Evolutionary conservation across 345 rosid genomes (phyloP).

Genomic region (Noccaea caerulescens): DNA sequence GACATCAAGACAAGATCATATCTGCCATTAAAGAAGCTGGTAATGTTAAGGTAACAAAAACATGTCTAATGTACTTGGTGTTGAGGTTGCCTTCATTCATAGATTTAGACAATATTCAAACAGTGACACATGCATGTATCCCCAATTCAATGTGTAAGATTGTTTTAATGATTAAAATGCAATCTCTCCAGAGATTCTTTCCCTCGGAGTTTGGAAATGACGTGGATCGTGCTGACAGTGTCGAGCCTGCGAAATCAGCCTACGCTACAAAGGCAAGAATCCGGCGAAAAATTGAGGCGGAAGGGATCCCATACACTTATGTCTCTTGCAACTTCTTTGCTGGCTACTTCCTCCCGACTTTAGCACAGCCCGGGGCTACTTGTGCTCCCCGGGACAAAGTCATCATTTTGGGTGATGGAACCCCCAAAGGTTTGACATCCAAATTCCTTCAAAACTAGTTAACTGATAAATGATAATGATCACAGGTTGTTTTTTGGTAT

Average conservation of each 20-base stretch:
- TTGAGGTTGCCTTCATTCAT: too few species aligned
- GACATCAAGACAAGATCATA: constrained; percentile 55
- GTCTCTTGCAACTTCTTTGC: constrained; percentile 57
- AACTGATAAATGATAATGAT: too few species aligned
- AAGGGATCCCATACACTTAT: constrained; percentile 54
- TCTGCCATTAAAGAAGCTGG: constrained; percentile 72
- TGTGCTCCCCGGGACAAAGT: constrained; percentile 57
- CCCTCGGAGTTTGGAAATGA: constrained; percentile 70
- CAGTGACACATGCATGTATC: too few species aligned
- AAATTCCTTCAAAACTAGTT: too few species aligned
- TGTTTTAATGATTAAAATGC: background rate
- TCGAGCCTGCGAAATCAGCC: constrained; percentile 56
- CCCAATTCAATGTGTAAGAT: too few species aligned
- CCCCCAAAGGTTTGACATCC: constrained; percentile 47
- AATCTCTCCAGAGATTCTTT: constrained; percentile 52
- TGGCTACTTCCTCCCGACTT: constrained; percentile 50
- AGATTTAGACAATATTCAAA: too few species aligned
- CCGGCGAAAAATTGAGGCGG: constrained; percentile 51
- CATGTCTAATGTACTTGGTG: too few species aligned
- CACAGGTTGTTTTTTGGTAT: background rate
- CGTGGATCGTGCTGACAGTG: constrained; percentile 53
- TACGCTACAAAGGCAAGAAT: constrained; percentile 50
- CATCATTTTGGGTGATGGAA: constrained; percentile 60
- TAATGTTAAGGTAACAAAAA: constrained; percentile 53
- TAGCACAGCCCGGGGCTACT: constrained; percentile 52